Evolutionary conservation across 768 basidiomycete genomes (phyloP), one percentile per base, ranked within the genome.

Genomic region (Boletus sensibilis): DNA sequence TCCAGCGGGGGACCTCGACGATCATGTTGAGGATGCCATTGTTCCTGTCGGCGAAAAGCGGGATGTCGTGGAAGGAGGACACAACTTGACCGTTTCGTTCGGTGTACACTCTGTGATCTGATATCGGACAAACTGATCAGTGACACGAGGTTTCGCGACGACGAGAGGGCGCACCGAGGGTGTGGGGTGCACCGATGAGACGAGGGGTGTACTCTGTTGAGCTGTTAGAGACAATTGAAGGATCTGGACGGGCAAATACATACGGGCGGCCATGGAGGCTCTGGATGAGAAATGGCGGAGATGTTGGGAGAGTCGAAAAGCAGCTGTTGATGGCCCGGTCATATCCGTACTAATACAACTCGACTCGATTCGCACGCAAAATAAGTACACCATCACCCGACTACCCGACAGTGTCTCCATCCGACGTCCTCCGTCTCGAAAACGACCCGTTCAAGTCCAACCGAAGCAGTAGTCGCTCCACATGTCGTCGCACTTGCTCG

Each of bases 21-120:
- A 97, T 80, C 93, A 98, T 98, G 88, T 98, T 98, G 78, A 97
- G 82, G 79, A 98, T 88, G 69, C 92, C 92, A 74, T 90, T 90
- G 78, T 80, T 87, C 79, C 88, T 92, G 77, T 99, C 94, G 52
- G 94, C 94, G 73, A 97, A 98, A 69, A 98, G 94, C 12, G 96
- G 94, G 72, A 99, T 90, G 77, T 99, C 97, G 71, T 98, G 97
- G 84, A 87, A 94, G 57, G 89, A 80, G 12, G 92, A 93, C 53
- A 92, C 76, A 72, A 91, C 88, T 52, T 83, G 81, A 65, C 89
- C 88, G 66, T 90, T 88, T 70, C 92, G 88, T 75, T 98, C 95
- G 76, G 94, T 85, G 83, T 76, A 99, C 57, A 96, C 88, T 63
- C 96, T 90, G 79, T 98, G 93, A 66, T 98, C 97, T 98, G 75